Percentiles rank a stretch among this genome's conserved stretches.
These are phyloP conservation scores for Aspergillus hiratsukae DNA, from an alignment of 2,329 filamentous ascomycete genomes.

Conservation along the genomic window DNA sequence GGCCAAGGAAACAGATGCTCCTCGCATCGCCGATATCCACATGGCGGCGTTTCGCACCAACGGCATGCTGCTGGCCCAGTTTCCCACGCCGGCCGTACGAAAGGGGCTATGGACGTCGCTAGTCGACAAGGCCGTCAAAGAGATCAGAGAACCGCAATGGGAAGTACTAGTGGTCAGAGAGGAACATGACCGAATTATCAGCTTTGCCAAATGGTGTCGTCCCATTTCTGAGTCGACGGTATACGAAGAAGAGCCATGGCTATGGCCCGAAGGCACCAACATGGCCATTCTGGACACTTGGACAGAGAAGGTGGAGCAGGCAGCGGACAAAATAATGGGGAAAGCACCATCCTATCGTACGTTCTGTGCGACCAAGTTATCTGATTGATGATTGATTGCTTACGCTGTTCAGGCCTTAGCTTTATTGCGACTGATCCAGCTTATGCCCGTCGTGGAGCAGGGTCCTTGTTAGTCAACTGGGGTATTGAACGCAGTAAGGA, in stretches of 20 bases:
- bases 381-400: neutral
- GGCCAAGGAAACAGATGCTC: neutral
- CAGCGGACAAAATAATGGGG: neutral
- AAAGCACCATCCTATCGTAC: neutral
- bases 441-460: neutral
- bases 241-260: neutral
- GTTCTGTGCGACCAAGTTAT: neutral
- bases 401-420: neutral
- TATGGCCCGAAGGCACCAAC: neutral
- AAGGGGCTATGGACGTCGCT: conserved; percentile 12
- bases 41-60: conserved; percentile 20
- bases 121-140: conserved; percentile 7
- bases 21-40: conserved; percentile 21
- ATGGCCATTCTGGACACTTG: neutral
- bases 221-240: neutral
- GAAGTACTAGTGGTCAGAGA: neutral
- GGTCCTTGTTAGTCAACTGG: neutral
- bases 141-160: neutral
- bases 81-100: conserved; percentile 18
- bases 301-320: neutral
- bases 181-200: neutral
- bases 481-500: neutral
- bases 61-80: conserved; percentile 20
- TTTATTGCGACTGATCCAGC: neutral
- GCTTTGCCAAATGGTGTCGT: neutral